These are phyloP conservation scores for Brassica rapa DNA, from an alignment of 345 rosid species.

Conservation along the genomic window DNA sequence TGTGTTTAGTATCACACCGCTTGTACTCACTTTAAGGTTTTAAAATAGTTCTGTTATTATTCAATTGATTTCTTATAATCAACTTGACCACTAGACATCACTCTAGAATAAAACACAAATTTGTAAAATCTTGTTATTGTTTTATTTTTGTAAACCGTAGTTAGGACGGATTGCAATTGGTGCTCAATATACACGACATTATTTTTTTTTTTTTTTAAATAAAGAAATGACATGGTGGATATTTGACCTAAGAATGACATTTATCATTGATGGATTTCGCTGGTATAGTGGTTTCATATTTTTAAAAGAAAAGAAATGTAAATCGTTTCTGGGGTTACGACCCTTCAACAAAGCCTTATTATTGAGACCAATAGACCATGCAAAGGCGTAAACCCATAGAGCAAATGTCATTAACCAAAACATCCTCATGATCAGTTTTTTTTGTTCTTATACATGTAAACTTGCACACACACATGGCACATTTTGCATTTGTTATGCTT, in stretches of 20 bases:
- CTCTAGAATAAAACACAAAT: conserved; percentile 23
- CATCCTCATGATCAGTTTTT: too few species aligned
- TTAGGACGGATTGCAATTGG: conserved; percentile 16
- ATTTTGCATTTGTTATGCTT: too few species aligned
- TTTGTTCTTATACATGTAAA: too few species aligned
- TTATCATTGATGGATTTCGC: neutral
- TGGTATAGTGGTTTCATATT: neutral
- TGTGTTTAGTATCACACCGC: conserved; percentile 44
- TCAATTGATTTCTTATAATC: neutral
- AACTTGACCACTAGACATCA: conserved; percentile 38
- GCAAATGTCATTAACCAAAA: too few species aligned
- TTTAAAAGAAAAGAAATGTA: neutral
- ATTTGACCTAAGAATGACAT: conserved; percentile 25
- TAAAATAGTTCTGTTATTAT: neutral
- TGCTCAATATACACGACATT: conserved; percentile 18
- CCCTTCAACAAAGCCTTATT: too few species aligned
- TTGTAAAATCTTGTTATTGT: neutral
- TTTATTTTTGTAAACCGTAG: neutral
- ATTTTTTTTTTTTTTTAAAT: neutral
- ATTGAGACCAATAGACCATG: too few species aligned
- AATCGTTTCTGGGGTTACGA: too few species aligned
- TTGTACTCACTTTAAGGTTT: conserved; percentile 7
- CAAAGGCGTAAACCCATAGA: too few species aligned
- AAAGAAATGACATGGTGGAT: conserved; percentile 29
- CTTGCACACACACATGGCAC: too few species aligned